A percentile compares a stretch with the other conserved stretches of the same genome.
Evolutionary conservation across 106 monocot species (phyloP).

Genomic region (Cymbidium sinense): DNA sequence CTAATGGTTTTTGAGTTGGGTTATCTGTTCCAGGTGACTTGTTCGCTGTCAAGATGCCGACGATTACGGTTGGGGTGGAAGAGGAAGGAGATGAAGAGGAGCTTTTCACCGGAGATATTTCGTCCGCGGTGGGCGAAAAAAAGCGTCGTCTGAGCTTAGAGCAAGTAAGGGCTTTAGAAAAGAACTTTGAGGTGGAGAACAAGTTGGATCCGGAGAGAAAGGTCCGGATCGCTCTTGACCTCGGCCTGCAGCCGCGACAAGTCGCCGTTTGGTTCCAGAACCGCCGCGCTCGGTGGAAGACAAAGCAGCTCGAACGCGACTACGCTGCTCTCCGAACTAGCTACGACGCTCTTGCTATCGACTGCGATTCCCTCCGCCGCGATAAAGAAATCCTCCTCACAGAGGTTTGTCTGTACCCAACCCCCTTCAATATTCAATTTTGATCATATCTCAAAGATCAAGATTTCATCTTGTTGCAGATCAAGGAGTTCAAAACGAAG

Average conservation of each 20-base stretch:
- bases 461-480: slow-evolving; percentile 14
- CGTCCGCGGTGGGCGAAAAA: slow-evolving; percentile 32
- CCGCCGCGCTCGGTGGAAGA: slow-evolving; percentile 80
- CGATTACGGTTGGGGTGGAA: not conserved
- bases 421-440: not conserved
- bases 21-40: not conserved
- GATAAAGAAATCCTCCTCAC: slow-evolving; percentile 43
- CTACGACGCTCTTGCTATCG: slow-evolving; percentile 30
- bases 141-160: slow-evolving; percentile 58
- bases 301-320: slow-evolving; percentile 73
- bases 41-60: not conserved
- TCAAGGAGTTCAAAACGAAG: slow-evolving; percentile 31
- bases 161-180: slow-evolving; percentile 64
- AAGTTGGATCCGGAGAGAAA: slow-evolving; percentile 73
- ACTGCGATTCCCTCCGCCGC: slow-evolving; percentile 45
- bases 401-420: slow-evolving; percentile 22
- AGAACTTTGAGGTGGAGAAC: slow-evolving; percentile 65
- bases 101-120: not conserved
- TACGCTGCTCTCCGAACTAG: slow-evolving; percentile 37
- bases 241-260: slow-evolving; percentile 71
- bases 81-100: slow-evolving; percentile 5
- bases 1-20: not conserved
- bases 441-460: not conserved
- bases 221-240: slow-evolving; percentile 46
- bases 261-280: slow-evolving; percentile 93